Percentiles rank a stretch among this genome's conserved stretches.
Evolutionary conservation across 345 rosid species (phyloP).

Genomic region (Brassica juncea): DNA sequence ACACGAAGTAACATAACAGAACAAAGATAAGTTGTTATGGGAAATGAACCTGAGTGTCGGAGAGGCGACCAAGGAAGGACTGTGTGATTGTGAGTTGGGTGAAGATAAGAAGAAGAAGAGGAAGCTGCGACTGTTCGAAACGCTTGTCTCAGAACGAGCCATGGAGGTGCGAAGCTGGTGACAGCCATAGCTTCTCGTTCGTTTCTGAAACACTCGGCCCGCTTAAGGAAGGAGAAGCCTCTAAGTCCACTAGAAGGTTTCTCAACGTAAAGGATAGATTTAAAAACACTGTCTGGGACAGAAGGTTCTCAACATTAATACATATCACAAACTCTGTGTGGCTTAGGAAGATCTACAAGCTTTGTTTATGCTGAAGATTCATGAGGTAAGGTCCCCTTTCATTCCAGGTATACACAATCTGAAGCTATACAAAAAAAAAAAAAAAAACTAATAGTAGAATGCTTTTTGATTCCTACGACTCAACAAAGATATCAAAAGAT

Average conservation of each 20-base stretch:
- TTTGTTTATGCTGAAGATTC: not conserved
- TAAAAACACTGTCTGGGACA: too few species aligned
- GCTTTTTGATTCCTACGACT: not conserved
- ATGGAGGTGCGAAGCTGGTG: conserved; percentile 38
- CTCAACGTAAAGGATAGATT: not conserved
- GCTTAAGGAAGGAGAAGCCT: not conserved
- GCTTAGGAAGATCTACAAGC: too few species aligned
- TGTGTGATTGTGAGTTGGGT: conserved; percentile 10
- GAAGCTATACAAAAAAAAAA: not conserved
- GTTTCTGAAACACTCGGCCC: not conserved
- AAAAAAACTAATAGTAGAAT: not conserved
- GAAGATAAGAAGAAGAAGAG: conserved; percentile 34
- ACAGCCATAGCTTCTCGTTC: not conserved
- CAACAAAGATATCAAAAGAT: not conserved
- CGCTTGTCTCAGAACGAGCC: conserved; percentile 51
- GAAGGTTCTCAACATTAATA: too few species aligned
- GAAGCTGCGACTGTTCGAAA: conserved; percentile 42
- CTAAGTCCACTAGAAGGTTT: not conserved
- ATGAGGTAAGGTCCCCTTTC: not conserved
- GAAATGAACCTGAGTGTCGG: conserved; percentile 50
- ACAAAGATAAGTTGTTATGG: not conserved
- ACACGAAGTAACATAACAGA: not conserved
- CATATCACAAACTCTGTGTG: too few species aligned
- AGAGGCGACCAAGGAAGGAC: conserved; percentile 23
- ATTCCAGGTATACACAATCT: not conserved